These are phyloP conservation scores for Triticum turgidum DNA, from an alignment of 176 grass and related monocot species.

Conservation along the genomic window DNA sequence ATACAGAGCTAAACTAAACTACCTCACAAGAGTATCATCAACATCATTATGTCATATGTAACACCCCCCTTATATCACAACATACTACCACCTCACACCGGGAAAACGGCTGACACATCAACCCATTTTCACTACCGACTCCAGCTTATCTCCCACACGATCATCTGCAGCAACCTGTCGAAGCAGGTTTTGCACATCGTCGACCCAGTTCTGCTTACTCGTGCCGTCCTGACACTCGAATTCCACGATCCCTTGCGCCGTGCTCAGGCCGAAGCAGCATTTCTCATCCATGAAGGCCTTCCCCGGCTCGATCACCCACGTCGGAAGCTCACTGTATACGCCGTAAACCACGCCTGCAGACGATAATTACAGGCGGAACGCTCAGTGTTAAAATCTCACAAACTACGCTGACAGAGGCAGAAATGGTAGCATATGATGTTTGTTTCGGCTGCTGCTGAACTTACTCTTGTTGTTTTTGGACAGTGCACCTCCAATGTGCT, in stretches of 20 bases:
- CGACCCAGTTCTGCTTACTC: slow-evolving; percentile 81
- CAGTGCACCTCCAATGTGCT: slow-evolving; percentile 82
- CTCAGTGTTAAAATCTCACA: not conserved
- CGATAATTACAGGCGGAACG: not conserved
- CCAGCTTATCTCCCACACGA: slow-evolving; percentile 40
- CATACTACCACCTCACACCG: not conserved
- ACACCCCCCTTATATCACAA: slow-evolving; percentile 18
- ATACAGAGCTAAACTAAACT: slow-evolving; percentile 13
- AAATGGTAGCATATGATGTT: not conserved
- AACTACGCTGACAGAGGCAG: not conserved
- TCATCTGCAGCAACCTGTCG: slow-evolving; percentile 55
- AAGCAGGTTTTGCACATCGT: slow-evolving; percentile 83
- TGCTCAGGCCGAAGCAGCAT: slow-evolving; percentile 74
- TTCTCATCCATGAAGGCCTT: slow-evolving; percentile 49
- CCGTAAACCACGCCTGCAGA: slow-evolving; percentile 82
- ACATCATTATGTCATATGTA: not conserved
- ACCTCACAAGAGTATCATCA: not conserved
- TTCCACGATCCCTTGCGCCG: slow-evolving; percentile 74
- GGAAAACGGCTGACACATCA: slow-evolving; percentile 28
- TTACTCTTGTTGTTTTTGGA: slow-evolving; percentile 96
- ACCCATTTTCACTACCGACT: slow-evolving; percentile 40
- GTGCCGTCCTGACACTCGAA: slow-evolving; percentile 68
- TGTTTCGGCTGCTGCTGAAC: slow-evolving; percentile 10
- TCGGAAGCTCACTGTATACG: slow-evolving; percentile 71
- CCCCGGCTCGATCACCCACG: slow-evolving; percentile 55